Base-by-base conservation (phyloP, 1,139 yeast genomes). In the Hansenula lynferdii region DNA sequence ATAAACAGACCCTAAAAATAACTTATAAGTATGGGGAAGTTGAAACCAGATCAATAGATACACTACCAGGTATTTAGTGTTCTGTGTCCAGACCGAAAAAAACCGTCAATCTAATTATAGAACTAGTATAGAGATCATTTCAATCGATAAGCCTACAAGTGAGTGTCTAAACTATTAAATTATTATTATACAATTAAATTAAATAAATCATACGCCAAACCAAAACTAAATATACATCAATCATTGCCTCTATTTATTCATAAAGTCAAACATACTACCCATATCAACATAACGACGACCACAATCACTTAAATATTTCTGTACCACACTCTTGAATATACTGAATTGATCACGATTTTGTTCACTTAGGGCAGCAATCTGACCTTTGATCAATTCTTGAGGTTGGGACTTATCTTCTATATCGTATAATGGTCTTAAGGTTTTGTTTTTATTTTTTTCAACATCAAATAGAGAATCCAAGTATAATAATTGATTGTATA, bases 201-300 rank as follows among this genome's bases (percentile, higher is more conserved):
- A 16, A 15, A 15, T 12, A 18, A 15, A 17, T 8, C 18, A 15
- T 27, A 16, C 12, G 9, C n/a, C 4, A 28, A 28, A 8, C 31
- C 19, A n/a, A 12, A 28, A 17, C 17, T 14, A 28, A 28, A 17
- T 14, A 17, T 12, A 10, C 12, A 6, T 18, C 7, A 5, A 5
- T 5, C 4, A 16, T n/a, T n/a, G 5, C 11, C 6, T 25, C 33
- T 28, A 40, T 39, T 44, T 48, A 35, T 39, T 42, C 66, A 64
- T 64, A 42, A 77, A 77, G 38, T 78, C 85, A 60, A 92, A 92
- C 27, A 89, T 81, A 26, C 77, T 69, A 8, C 82, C 81, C 87
- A 92, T 81, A 56, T 87, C 87, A 33, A 92, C 97, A 60, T 82
- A 90, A 39, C 97, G 75, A 51, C 97, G 81, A 11, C 96, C 97